phyloP scores from a whole-genome alignment of 305 asterid genomes.

The Fraxinus baroniana region DNA sequence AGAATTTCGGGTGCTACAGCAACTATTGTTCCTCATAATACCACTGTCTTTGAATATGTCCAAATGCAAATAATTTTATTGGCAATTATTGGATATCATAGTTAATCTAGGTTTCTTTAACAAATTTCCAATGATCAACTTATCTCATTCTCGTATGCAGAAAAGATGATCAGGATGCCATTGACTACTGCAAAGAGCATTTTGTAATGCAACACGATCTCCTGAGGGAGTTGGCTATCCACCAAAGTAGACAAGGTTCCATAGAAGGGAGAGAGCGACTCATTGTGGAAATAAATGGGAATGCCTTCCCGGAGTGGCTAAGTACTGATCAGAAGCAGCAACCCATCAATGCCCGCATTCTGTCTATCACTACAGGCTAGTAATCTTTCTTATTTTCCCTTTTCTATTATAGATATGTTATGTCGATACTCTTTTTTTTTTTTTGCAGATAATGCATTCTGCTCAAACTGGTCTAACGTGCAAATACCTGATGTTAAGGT shows the following conservation, averaged over 20 bases:
- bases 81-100: not conserved
- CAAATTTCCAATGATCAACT: not conserved
- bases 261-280: slow-evolving; percentile 25
- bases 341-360: slow-evolving; percentile 15
- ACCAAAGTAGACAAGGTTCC: slow-evolving; percentile 24
- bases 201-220: slow-evolving; percentile 35
- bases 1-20: not conserved
- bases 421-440: not conserved
- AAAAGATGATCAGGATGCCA: slow-evolving; percentile 20
- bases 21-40: not conserved
- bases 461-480: slow-evolving; percentile 17
- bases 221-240: slow-evolving; percentile 34
- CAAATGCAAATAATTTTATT: not conserved
- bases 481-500: slow-evolving; percentile 28
- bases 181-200: slow-evolving; percentile 27
- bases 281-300: slow-evolving; percentile 26
- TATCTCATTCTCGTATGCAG: slow-evolving; percentile 20
- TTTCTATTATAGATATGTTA: not conserved
- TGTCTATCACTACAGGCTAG: slow-evolving; percentile 31
- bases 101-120: not conserved
- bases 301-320: slow-evolving; percentile 28
- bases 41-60: not conserved
- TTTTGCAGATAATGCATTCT: slow-evolving; percentile 27
- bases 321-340: slow-evolving; percentile 20
- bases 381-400: not conserved